Conservation (phyloP, 768 basidiomycete species). For the Auriscalpium microsporum region DNA sequence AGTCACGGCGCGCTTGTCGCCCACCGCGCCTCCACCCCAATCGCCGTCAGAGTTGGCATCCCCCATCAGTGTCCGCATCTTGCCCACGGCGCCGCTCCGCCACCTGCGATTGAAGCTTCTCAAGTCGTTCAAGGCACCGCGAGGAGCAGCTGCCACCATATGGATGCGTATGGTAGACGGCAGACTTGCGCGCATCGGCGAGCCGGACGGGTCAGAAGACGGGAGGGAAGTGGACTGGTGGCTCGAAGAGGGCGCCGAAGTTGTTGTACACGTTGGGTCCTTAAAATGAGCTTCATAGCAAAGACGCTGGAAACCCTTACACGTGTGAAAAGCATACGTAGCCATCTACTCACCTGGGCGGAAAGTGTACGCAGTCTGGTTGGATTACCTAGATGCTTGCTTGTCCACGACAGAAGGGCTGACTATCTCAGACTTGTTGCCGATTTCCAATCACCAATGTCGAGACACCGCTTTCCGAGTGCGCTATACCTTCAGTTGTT, state of each 20-base stretch:
- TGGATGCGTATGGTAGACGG: conserved; percentile 53
- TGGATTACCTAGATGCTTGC: too few relatives aligned
- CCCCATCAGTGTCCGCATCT: conserved; percentile 36
- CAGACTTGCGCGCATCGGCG: conserved; percentile 34
- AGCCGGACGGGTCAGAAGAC: conserved; percentile 26
- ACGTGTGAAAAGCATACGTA: too few relatives aligned
- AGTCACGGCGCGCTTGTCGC: conserved; percentile 10
- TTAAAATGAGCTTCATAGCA: not conserved
- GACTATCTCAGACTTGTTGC: too few relatives aligned
- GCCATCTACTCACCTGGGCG: too few relatives aligned
- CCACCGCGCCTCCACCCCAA: not conserved
- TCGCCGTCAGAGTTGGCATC: conserved; percentile 12
- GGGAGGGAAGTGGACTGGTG: conserved; percentile 58
- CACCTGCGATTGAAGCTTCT: conserved; percentile 55
- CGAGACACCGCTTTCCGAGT: too few relatives aligned
- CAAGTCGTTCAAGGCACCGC: conserved; percentile 22
- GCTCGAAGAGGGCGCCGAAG: conserved; percentile 43
- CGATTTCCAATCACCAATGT: too few relatives aligned
- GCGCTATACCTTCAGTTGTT: too few relatives aligned
- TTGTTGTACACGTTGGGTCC: conserved; percentile 18
- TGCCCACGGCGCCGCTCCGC: conserved; percentile 63
- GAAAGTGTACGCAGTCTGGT: too few relatives aligned
- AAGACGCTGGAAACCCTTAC: not conserved
- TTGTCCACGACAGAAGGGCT: too few relatives aligned
- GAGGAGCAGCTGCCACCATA: conserved; percentile 29